phyloP scores from a whole-genome alignment of 768 basidiomycete genomes.

The Pleurotus sapidus region DNA sequence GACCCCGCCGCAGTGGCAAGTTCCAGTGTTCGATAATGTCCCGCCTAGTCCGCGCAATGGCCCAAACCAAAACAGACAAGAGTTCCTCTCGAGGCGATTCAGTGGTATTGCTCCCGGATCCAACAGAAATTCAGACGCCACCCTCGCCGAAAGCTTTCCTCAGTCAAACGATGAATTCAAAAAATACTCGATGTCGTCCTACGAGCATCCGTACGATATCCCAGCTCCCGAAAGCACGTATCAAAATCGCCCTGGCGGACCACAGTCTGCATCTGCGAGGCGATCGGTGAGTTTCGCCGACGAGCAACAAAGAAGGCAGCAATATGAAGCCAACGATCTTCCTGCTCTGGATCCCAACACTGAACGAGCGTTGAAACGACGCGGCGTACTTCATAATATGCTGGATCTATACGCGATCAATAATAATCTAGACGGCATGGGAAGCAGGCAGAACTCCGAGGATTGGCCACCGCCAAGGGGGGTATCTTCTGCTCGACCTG shows the following conservation, averaged over 20 bases:
- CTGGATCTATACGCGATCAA: conserved; percentile 49
- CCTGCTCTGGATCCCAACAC: conserved; percentile 19
- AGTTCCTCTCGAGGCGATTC: conserved; percentile 23
- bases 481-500: conserved; percentile 21
- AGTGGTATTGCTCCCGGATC: conserved; percentile 14
- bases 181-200: conserved; percentile 50
- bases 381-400: conserved; percentile 48
- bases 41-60: neutral
- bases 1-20: conserved; percentile 22
- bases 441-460: conserved; percentile 13
- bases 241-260: conserved; percentile 15
- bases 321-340: conserved; percentile 20
- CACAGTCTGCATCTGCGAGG: conserved; percentile 22
- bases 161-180: conserved; percentile 23
- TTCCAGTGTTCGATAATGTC: conserved; percentile 22
- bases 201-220: conserved; percentile 63
- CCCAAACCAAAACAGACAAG: conserved; percentile 9
- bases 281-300: conserved; percentile 41
- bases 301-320: conserved; percentile 6
- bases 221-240: conserved; percentile 46
- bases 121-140: conserved; percentile 31
- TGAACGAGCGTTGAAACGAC: conserved; percentile 34
- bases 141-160: conserved; percentile 21
- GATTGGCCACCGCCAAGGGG: conserved; percentile 13
- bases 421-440: conserved; percentile 14